phyloP scores from a whole-genome alignment of 2,329 filamentous ascomycete species.

The Trichoderma atrobrunneum region DNA sequence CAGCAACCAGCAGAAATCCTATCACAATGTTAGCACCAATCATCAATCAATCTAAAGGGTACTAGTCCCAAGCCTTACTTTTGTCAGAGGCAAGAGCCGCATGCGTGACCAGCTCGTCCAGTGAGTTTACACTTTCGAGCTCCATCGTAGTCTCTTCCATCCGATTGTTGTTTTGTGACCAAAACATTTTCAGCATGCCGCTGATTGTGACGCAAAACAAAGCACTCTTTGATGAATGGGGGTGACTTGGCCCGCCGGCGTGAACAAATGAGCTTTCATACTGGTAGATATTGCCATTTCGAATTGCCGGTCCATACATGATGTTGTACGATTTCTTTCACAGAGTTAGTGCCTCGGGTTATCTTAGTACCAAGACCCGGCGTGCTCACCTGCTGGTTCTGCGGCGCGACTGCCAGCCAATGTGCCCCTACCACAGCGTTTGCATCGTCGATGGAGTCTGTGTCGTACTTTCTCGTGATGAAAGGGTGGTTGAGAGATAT shows the following conservation, averaged over 20 bases:
- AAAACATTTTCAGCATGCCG: slow-evolving; percentile 72
- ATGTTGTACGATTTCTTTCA: slow-evolving; percentile 44
- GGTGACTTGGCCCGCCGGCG: slow-evolving; percentile 70
- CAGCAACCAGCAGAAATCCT: slow-evolving; percentile 59
- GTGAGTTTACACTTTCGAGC: slow-evolving; percentile 68
- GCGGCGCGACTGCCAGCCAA: slow-evolving; percentile 68
- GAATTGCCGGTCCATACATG: slow-evolving; percentile 61
- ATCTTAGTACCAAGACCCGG: too few species aligned
- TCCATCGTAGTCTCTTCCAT: slow-evolving; percentile 73
- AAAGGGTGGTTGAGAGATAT: slow-evolving; percentile 71
- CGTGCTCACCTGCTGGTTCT: slow-evolving; percentile 37
- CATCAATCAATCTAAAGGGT: neutral
- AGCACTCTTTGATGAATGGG: slow-evolving; percentile 66
- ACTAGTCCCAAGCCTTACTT: slow-evolving; percentile 45
- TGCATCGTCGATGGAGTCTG: slow-evolving; percentile 71
- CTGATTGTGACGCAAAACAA: slow-evolving; percentile 74
- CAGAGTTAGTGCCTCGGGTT: slow-evolving; percentile 1
- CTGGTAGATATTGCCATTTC: slow-evolving; percentile 60
- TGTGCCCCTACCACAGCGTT: slow-evolving; percentile 77
- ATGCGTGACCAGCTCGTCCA: slow-evolving; percentile 76
- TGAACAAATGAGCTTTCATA: slow-evolving; percentile 67
- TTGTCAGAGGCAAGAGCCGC: slow-evolving; percentile 73
- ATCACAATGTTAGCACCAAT: slow-evolving; percentile 32
- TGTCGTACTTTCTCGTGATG: slow-evolving; percentile 57
- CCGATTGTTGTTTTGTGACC: slow-evolving; percentile 68